A percentile compares a stretch with the other conserved stretches of the same genome.
Conservation (phyloP, 305 asterid species). For the Solanum hybrid region DNA sequence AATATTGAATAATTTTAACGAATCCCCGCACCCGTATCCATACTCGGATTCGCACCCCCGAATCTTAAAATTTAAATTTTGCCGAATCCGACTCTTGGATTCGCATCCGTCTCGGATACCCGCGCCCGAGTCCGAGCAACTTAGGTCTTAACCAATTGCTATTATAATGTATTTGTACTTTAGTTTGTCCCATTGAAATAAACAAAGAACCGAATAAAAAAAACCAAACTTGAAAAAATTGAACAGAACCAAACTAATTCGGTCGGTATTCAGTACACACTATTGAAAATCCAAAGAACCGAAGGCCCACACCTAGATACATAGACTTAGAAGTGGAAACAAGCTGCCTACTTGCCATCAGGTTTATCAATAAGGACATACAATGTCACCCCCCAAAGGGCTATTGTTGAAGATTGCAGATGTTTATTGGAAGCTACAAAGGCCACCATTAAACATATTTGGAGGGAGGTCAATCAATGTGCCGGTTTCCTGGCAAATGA, state of each 20-base stretch:
- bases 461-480: neutral
- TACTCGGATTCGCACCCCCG: too few species aligned
- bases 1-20: too few species aligned
- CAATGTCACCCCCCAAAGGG: neutral
- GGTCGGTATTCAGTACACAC: neutral
- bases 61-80: too few species aligned
- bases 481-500: neutral
- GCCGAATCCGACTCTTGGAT: too few species aligned
- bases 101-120: too few species aligned
- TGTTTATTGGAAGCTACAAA: neutral
- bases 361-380: neutral
- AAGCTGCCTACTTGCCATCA: neutral
- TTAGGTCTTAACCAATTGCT: neutral
- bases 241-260: neutral
- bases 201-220: neutral
- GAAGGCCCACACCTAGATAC: neutral
- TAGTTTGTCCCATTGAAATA: neutral
- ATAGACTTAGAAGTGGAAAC: neutral
- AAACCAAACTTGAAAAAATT: neutral
- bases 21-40: too few species aligned
- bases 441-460: neutral
- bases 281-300: neutral
- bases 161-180: neutral
- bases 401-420: neutral
- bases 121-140: too few species aligned